Conservation (phyloP, 768 basidiomycete genomes). For the Leucosporidium scottii region DNA sequence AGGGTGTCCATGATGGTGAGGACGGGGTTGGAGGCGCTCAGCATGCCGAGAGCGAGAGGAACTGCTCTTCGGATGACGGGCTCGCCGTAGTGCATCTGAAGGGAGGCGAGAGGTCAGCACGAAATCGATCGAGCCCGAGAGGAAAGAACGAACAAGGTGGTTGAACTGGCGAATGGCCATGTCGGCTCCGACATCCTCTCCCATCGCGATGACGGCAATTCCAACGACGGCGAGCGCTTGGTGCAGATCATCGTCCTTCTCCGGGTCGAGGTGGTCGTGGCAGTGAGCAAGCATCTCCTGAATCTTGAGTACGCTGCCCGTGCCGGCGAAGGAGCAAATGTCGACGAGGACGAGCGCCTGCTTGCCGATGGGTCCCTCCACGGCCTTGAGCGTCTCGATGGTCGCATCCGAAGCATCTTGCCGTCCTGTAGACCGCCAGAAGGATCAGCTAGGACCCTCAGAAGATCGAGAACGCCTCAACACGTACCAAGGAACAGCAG, state of each 20-base stretch:
- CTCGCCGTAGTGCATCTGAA: constrained; percentile 98
- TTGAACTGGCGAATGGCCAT: constrained; percentile 98
- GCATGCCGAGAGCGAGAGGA: constrained; percentile 87
- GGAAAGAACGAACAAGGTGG: constrained; percentile 62
- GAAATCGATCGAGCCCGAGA: background rate
- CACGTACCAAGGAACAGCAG: constrained; percentile 77
- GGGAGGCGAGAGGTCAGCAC: constrained; percentile 30
- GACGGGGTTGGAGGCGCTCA: constrained; percentile 93
- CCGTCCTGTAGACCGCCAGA: constrained; percentile 52
- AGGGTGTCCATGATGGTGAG: constrained; percentile 90
- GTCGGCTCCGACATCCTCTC: constrained; percentile 93
- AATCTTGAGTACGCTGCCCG: constrained; percentile 87
- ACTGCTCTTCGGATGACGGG: constrained; percentile 84
- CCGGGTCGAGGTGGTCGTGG: constrained; percentile 70
- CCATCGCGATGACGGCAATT: constrained; percentile 92
- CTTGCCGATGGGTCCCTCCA: constrained; percentile 84
- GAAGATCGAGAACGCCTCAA: background rate
- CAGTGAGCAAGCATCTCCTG: constrained; percentile 89
- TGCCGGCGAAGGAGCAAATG: constrained; percentile 88
- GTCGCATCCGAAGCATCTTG: constrained; percentile 93
- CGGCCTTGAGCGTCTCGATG: constrained; percentile 83
- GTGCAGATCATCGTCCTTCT: constrained; percentile 58
- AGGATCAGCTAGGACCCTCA: background rate
- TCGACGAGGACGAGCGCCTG: constrained; percentile 88
- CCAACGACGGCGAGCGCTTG: constrained; percentile 90